phyloP scores from a whole-genome alignment of 2,329 filamentous ascomycete species.

The Escovopsis sp. region DNA sequence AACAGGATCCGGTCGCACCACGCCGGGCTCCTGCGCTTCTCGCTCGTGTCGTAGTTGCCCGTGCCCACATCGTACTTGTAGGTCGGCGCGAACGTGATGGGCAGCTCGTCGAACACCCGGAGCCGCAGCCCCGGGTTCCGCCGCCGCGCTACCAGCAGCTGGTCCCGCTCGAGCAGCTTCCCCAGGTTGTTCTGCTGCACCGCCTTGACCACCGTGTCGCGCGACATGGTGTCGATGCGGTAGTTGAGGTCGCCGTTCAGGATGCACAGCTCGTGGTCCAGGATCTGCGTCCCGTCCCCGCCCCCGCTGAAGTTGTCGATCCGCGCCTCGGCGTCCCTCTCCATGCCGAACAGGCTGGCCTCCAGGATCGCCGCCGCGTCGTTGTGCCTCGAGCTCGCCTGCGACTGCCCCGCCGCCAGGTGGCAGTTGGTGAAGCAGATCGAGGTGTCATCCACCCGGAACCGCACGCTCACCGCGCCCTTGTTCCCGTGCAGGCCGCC shows the following conservation, averaged over 20 bases:
- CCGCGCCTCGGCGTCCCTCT: conserved; percentile 51
- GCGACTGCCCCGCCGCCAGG: conserved; percentile 81
- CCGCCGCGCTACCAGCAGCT: conserved; percentile 75
- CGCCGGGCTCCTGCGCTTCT: conserved; percentile 85
- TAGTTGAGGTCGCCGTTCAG: conserved; percentile 96
- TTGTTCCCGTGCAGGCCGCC: conserved; percentile 94
- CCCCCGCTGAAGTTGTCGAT: conserved; percentile 74
- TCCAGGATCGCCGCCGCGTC: conserved; percentile 87
- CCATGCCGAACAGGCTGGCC: conserved; percentile 54
- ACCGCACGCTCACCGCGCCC: conserved; percentile 82
- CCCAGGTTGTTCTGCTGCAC: conserved; percentile 66
- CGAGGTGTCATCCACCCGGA: conserved; percentile 84
- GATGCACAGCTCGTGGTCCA: conserved; percentile 96
- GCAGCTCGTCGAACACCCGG: conserved; percentile 76
- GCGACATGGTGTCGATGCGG: conserved; percentile 91
- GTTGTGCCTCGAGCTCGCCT: conserved; percentile 81
- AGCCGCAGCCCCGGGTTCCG: conserved; percentile 84
- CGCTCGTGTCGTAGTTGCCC: conserved; percentile 83
- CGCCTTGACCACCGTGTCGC: conserved; percentile 79
- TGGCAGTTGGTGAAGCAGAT: conserved; percentile 97
- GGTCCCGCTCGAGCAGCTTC: conserved; percentile 85
- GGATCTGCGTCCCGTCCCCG: conserved; percentile 87
- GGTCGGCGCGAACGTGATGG: conserved; percentile 84
- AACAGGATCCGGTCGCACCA: conserved; percentile 96
- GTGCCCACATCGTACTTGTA: conserved; percentile 98